A percentile compares a stretch with the other conserved stretches of the same genome.
These are phyloP conservation scores for Fusarium hainanense DNA, from an alignment of 2,329 filamentous ascomycete genomes.

Conservation along the genomic window DNA sequence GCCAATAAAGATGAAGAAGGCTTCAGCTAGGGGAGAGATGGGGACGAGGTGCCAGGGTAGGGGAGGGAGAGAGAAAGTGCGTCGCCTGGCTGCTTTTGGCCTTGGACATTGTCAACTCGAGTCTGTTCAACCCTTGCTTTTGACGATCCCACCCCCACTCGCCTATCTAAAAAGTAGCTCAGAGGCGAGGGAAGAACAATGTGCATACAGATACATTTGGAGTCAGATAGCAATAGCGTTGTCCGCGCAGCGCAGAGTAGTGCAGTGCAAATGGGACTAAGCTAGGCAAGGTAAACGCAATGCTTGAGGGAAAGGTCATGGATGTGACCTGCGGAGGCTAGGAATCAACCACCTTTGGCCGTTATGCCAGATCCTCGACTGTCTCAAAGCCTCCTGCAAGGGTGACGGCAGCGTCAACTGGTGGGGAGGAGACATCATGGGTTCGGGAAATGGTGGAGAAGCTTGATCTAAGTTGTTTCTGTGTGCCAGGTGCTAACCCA, in stretches of 20 bases:
- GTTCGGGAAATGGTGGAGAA: slow-evolving; percentile 45
- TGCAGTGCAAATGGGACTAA: background rate
- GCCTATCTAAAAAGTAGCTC: slow-evolving; percentile 38
- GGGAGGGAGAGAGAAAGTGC: slow-evolving; percentile 32
- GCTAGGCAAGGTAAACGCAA: slow-evolving; percentile 7
- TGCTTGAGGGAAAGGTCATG: slow-evolving; percentile 21
- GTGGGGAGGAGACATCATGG: slow-evolving; percentile 38
- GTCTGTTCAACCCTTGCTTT: slow-evolving; percentile 41
- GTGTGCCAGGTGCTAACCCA: slow-evolving; percentile 19
- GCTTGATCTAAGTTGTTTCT: slow-evolving; percentile 32
- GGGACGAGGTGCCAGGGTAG: slow-evolving; percentile 27
- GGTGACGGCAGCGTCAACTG: slow-evolving; percentile 43
- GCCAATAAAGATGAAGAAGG: slow-evolving; percentile 21
- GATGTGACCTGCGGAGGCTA: slow-evolving; percentile 33
- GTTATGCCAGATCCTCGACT: slow-evolving; percentile 48
- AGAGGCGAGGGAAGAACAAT: slow-evolving; percentile 32
- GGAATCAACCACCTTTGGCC: slow-evolving; percentile 39
- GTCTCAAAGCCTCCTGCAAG: slow-evolving; percentile 46
- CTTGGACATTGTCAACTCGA: slow-evolving; percentile 41
- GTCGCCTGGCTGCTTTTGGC: slow-evolving; percentile 44
- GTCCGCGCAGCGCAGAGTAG: slow-evolving; percentile 1
- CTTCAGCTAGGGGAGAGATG: slow-evolving; percentile 28
- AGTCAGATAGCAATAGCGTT: slow-evolving; percentile 34
- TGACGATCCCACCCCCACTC: slow-evolving; percentile 43
- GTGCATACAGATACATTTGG: slow-evolving; percentile 20